These are phyloP conservation scores for Kluyveromyces siamensis DNA, from an alignment of 805 yeast species.

Conservation along the genomic window DNA sequence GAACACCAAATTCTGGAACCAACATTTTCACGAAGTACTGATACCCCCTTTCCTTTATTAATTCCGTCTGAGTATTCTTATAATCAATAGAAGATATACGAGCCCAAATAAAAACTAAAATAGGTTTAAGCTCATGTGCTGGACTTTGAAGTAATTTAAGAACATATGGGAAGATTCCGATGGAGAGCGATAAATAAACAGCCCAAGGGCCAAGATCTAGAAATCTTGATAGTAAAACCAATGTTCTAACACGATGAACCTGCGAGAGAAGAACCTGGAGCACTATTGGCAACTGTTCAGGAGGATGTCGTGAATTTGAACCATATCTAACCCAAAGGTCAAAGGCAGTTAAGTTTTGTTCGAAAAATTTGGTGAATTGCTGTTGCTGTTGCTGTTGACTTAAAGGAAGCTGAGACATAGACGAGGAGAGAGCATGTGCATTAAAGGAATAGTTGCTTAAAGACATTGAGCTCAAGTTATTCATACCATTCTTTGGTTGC, in stretches of 20 bases:
- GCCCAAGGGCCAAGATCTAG: constrained; percentile 98
- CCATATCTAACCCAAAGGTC: constrained; percentile 94
- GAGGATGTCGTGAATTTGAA: constrained; percentile 73
- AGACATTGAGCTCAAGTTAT: constrained; percentile 30
- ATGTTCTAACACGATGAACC: constrained; percentile 84
- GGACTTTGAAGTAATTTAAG: constrained; percentile 85
- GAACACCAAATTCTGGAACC: constrained; percentile 34
- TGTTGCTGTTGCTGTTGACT: constrained; percentile 33
- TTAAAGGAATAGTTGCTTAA: constrained; percentile 20
- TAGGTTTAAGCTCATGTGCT: constrained; percentile 91
- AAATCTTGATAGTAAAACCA: constrained; percentile 73
- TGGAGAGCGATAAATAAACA: constrained; percentile 81
- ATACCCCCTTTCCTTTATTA: constrained; percentile 84
- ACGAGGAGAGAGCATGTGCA: constrained; percentile 3
- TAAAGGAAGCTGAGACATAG: constrained; percentile 3
- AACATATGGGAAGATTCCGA: constrained; percentile 94
- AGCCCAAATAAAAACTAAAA: constrained; percentile 94
- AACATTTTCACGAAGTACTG: constrained; percentile 78
- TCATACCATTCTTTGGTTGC: constrained; percentile 25
- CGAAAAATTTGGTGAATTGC: constrained; percentile 89
- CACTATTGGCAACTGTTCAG: constrained; percentile 91
- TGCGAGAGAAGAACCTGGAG: constrained; percentile 88
- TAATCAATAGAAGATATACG: constrained; percentile 94
- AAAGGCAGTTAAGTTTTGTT: constrained; percentile 92
- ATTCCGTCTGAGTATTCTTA: constrained; percentile 81